Evolutionary conservation across 2,329 filamentous ascomycete genomes (phyloP), one percentile per base, ranked within the genome.

Genomic region (Paecilomyces fulvus): DNA sequence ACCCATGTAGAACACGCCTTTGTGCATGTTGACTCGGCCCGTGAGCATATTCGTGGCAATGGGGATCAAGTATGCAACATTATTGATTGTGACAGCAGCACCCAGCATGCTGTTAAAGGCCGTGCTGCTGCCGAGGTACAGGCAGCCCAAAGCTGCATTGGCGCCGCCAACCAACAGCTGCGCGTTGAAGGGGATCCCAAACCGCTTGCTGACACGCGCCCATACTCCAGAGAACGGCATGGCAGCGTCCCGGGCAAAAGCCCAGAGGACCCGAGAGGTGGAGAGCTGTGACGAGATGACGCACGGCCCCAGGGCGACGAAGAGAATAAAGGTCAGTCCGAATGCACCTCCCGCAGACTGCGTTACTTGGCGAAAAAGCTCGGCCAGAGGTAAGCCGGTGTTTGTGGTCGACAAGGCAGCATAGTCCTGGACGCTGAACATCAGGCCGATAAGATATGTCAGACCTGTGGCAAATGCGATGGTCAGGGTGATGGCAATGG

Each of bases 81-180:
- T 77, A 58, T 77, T 77, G 50, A 78, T 73, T 12, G 75, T 77
- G 28, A 64, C 63, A 9, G 64, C 58, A 0, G 61, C 63, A 50
- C 60, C 54, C 57, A 71, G 64, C 69, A 71, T 70, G 0, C 85
- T 84, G 51, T 82, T 81, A 69, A 89, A 89, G 0, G 87, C 86
- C 0, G 84, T 85, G 2, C 76, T 80, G 33, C 78, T 84, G n/a
- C 83, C 86, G 1, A 89, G 78, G 56, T 88, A 88, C 37, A 89
- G 83, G 33, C 77, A 77, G 0, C 84, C 85, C 0, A 89, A 71
- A 0, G 86, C 64, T 0, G 82, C 83, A 20, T 79, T 79, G 53
- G 79, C 72, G 31, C 73, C 59, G 0, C 74, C 68, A 65, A 78
- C 79, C 23, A 77, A 73, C 0, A 85, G 56, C 2, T 81, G 83